phyloP scores from a whole-genome alignment of 139 green algal species.

The Bryopsis sp. region DNA sequence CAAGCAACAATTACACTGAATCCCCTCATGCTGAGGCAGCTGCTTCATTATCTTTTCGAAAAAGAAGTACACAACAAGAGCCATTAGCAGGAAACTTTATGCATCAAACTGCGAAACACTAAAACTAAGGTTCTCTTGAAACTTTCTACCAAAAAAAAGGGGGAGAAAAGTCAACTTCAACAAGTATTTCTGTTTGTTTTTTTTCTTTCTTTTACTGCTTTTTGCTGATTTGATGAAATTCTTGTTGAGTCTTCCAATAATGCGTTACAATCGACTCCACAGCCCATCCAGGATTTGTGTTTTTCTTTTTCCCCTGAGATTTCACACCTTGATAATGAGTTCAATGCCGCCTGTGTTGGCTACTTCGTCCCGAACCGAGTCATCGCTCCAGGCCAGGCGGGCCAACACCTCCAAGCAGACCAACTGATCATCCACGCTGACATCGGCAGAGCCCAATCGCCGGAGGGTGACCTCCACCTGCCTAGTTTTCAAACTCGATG shows the following conservation, averaged over 20 bases:
- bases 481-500: conserved; percentile 36
- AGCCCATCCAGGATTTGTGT: neutral
- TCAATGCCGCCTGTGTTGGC: conserved; percentile 12
- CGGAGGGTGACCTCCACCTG: conserved; percentile 35
- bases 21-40: conserved; percentile 25
- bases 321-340: neutral
- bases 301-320: too few species aligned
- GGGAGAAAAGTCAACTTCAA: too few species aligned
- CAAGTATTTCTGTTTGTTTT: too few species aligned
- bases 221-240: too few species aligned
- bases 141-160: too few species aligned
- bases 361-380: conserved; percentile 32
- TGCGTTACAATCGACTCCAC: conserved; percentile 3
- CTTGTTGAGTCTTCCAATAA: too few species aligned
- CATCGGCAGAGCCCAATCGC: conserved; percentile 3
- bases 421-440: conserved; percentile 19
- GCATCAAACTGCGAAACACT: too few species aligned
- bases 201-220: too few species aligned
- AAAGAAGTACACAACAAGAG: neutral
- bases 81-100: too few species aligned
- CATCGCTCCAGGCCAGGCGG: conserved; percentile 50
- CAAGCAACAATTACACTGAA: conserved; percentile 52
- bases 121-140: too few species aligned
- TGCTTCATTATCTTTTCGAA: conserved; percentile 14
- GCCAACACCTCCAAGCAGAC: conserved; percentile 44